A percentile compares a stretch with the other conserved stretches of the same genome.
These are phyloP conservation scores for Triticum monococcum DNA, from an alignment of 176 grass and related monocot species.

Conservation along the genomic window DNA sequence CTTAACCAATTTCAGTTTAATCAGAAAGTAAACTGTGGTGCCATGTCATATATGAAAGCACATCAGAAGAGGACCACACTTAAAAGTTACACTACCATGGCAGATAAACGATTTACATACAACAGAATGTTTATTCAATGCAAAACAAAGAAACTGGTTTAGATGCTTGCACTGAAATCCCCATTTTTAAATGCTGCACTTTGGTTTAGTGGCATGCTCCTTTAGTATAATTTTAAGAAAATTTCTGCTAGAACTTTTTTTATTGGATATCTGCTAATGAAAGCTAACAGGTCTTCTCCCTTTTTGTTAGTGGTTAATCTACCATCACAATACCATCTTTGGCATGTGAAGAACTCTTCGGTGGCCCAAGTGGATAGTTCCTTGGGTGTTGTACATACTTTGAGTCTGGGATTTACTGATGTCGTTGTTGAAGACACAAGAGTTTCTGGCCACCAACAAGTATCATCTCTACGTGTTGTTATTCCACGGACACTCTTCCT, in stretches of 20 bases:
- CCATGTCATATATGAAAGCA: slow-evolving; percentile 9
- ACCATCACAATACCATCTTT: slow-evolving; percentile 79
- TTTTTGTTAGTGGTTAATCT: slow-evolving; percentile 68
- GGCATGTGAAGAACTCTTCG: slow-evolving; percentile 74
- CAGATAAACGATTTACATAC: slow-evolving; percentile 5
- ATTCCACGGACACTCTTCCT: slow-evolving; percentile 67
- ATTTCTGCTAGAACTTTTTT: neutral
- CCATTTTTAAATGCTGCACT: slow-evolving; percentile 13
- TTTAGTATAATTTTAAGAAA: neutral
- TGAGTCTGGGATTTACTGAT: slow-evolving; percentile 69
- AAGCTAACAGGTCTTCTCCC: slow-evolving; percentile 38
- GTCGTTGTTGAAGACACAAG: slow-evolving; percentile 86
- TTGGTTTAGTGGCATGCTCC: slow-evolving; percentile 14
- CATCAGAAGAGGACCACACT: neutral
- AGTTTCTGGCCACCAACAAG: slow-evolving; percentile 83
- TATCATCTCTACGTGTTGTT: slow-evolving; percentile 87
- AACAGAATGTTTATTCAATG: neutral
- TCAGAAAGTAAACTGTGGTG: neutral
- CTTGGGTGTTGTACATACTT: slow-evolving; percentile 56
- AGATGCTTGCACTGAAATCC: neutral
- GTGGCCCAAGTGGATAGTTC: slow-evolving; percentile 67
- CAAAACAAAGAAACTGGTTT: neutral
- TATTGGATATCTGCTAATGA: neutral
- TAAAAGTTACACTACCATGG: neutral
- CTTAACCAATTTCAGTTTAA: neutral